Conservation (phyloP, 768 basidiomycete species). For the Agaricus subrufescens region DNA sequence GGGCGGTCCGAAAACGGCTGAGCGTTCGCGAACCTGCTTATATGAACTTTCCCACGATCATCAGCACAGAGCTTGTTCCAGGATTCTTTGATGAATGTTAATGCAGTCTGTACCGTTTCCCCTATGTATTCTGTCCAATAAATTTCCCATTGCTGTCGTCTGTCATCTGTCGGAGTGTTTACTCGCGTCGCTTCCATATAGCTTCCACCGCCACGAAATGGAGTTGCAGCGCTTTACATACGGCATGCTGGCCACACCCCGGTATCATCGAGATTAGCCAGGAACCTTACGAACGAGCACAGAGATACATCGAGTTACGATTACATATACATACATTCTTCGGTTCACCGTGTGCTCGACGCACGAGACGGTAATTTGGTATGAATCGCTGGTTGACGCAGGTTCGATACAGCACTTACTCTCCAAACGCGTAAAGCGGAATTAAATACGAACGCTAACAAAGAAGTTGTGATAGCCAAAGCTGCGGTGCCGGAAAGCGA, state of each 20-base stretch:
- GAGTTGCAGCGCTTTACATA: too few species aligned
- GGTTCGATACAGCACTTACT: too few species aligned
- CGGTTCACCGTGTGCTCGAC: neutral
- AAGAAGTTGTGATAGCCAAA: neutral
- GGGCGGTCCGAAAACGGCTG: conserved; percentile 6
- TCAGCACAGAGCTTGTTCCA: conserved; percentile 4
- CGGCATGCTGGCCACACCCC: too few species aligned
- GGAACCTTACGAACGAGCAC: neutral
- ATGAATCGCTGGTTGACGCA: neutral
- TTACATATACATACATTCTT: neutral
- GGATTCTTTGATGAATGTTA: neutral
- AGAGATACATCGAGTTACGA: neutral
- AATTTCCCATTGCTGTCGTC: neutral
- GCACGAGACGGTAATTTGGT: neutral
- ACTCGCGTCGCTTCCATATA: neutral
- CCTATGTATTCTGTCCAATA: neutral
- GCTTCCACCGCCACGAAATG: neutral
- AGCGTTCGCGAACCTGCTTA: neutral
- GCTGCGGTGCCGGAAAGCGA: neutral
- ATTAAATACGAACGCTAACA: neutral
- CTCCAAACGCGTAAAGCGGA: too few species aligned
- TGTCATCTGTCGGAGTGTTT: neutral
- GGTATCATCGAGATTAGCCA: neutral
- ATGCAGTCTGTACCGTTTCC: neutral
- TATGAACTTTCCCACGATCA: conserved; percentile 9